phyloP scores from a whole-genome alignment of 106 monocot species.

The Platanthera zijinensis region DNA sequence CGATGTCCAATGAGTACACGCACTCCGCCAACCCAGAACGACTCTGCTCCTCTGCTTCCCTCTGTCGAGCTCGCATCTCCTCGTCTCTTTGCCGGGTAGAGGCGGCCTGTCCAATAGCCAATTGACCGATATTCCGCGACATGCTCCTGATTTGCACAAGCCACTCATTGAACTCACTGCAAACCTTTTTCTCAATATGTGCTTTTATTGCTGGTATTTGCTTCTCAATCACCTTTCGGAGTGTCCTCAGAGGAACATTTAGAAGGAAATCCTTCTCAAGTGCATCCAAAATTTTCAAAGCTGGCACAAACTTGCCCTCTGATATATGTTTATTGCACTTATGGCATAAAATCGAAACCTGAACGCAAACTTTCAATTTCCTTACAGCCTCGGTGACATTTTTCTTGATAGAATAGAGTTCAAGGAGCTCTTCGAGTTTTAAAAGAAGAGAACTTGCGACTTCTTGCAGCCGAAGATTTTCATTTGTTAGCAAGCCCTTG shows the following conservation, averaged over 20 bases:
- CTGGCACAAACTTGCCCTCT: constrained; percentile 31
- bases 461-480: constrained; percentile 43
- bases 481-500: constrained; percentile 31
- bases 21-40: constrained; percentile 38
- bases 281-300: constrained; percentile 38
- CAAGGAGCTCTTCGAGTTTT: constrained; percentile 53
- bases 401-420: constrained; percentile 42
- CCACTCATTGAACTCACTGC: constrained; percentile 72
- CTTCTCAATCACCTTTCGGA: constrained; percentile 40
- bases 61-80: constrained; percentile 42
- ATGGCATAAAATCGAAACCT: constrained; percentile 29
- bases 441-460: constrained; percentile 40
- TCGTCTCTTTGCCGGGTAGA: constrained; percentile 66
- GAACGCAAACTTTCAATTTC: constrained; percentile 27
- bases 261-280: constrained; percentile 39
- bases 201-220: constrained; percentile 39
- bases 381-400: constrained; percentile 31
- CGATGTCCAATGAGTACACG: constrained; percentile 47
- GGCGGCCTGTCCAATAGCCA: constrained; percentile 65
- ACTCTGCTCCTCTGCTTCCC: constrained; percentile 67
- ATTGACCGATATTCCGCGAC: constrained; percentile 69
- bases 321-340: constrained; percentile 42
- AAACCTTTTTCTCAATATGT: constrained; percentile 51
- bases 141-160: constrained; percentile 58
- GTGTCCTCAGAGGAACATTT: constrained; percentile 26